Evolutionary conservation across 2,329 filamentous ascomycete genomes (phyloP).

Genomic region (Sclerotinia sclerotiorum): DNA sequence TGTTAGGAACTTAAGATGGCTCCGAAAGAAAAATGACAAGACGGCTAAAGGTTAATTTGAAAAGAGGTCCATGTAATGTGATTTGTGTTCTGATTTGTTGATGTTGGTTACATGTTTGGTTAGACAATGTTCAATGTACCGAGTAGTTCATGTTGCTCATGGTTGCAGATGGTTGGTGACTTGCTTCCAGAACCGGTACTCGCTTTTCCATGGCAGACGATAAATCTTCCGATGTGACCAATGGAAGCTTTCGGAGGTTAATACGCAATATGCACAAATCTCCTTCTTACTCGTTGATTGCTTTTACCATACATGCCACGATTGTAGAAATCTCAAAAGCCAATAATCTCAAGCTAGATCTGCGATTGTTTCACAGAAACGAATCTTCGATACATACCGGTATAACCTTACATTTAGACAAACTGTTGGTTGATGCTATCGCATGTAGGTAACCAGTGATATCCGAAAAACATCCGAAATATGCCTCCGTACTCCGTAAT

Average conservation of each 20-base stretch:
- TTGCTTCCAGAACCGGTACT: slow-evolving; percentile 18
- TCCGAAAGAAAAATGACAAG: slow-evolving; percentile 3
- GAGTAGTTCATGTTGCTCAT: background rate
- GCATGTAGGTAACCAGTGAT: background rate
- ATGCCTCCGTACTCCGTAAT: background rate
- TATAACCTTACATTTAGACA: background rate
- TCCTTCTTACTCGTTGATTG: slow-evolving; percentile 5
- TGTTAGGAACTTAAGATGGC: background rate
- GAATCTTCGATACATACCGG: background rate
- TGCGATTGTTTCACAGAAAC: slow-evolving; percentile 15
- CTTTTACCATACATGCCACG: background rate
- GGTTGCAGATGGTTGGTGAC: background rate
- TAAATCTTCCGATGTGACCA: slow-evolving; percentile 16
- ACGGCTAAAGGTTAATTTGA: slow-evolving; percentile 11
- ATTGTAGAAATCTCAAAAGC: background rate
- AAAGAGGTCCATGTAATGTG: slow-evolving; percentile 7
- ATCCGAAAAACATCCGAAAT: background rate
- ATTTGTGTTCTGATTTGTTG: background rate
- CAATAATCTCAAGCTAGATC: background rate
- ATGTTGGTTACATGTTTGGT: background rate
- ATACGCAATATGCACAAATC: slow-evolving; percentile 2
- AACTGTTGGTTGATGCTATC: slow-evolving; percentile 4
- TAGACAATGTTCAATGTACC: no score
- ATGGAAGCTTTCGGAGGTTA: slow-evolving; percentile 10
- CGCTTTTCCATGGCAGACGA: background rate